phyloP scores from a whole-genome alignment of 345 rosid genomes.

The Trapa bicornis region DNA sequence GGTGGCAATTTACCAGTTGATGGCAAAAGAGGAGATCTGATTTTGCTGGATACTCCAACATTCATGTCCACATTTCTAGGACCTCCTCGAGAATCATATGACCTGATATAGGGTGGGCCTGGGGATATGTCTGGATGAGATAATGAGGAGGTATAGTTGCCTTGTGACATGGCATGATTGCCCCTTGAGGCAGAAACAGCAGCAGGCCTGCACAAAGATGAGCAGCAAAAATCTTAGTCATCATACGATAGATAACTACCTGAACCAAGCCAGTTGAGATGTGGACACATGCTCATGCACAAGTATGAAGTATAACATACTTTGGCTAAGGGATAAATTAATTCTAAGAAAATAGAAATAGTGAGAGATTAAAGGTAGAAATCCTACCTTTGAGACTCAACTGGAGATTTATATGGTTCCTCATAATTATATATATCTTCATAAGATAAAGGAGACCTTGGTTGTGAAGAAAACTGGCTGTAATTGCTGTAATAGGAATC shows the following conservation, averaged over 20 bases:
- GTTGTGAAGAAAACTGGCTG: conserved; percentile 3
- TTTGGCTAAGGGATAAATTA: neutral
- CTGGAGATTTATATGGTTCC: conserved; percentile 5
- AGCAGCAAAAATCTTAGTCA: neutral
- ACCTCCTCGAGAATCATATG: conserved; percentile 18
- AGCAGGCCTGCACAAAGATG: conserved; percentile 26
- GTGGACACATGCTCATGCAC: neutral
- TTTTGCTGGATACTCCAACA: conserved; percentile 31
- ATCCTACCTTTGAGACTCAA: conserved; percentile 29
- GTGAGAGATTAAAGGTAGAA: conserved; percentile 6
- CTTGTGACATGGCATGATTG: conserved; percentile 23
- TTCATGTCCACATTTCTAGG: conserved; percentile 18
- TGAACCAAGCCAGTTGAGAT: neutral
- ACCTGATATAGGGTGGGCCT: conserved; percentile 18
- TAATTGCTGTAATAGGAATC: neutral
- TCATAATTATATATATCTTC: neutral
- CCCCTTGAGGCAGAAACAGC: conserved; percentile 23
- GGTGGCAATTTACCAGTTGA: conserved; percentile 18
- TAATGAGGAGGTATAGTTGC: conserved; percentile 16
- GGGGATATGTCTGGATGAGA: conserved; percentile 24
- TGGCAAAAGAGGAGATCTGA: conserved; percentile 27
- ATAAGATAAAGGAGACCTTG: conserved; percentile 6
- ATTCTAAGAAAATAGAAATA: neutral
- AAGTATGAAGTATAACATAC: neutral
- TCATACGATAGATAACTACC: neutral